These are phyloP conservation scores for Chaetomium tenue DNA, from an alignment of 495 filamentous ascomycete species.

Conservation along the genomic window DNA sequence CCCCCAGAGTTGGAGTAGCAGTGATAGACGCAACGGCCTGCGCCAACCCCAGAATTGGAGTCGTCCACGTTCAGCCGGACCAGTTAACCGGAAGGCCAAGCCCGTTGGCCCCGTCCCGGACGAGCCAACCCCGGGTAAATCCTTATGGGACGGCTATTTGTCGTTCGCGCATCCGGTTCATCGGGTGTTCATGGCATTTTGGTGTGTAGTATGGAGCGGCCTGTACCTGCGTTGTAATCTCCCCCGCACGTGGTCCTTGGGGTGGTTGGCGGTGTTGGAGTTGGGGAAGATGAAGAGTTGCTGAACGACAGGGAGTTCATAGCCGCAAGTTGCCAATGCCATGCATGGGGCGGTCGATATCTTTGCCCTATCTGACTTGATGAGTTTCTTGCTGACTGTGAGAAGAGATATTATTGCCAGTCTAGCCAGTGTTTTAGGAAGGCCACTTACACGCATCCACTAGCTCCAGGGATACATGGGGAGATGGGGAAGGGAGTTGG, in stretches of 20 bases:
- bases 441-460: neutral
- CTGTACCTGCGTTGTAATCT: slow-evolving; percentile 3
- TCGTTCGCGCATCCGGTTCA: neutral
- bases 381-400: neutral
- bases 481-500: no score
- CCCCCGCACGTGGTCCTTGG: neutral
- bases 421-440: neutral
- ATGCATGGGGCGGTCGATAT: neutral
- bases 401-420: neutral
- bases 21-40: neutral
- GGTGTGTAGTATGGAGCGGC: neutral
- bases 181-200: neutral
- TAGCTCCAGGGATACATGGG: no score
- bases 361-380: neutral
- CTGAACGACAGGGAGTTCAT: neutral
- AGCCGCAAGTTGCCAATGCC: neutral
- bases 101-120: neutral
- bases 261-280: no score
- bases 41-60: slow-evolving; percentile 5
- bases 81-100: slow-evolving; percentile 15
- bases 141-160: slow-evolving; percentile 1
- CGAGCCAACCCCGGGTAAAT: slow-evolving; percentile 2
- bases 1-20: neutral
- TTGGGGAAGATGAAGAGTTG: neutral
- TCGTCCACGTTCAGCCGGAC: slow-evolving; percentile 9